Evolutionary conservation across 2,329 filamentous ascomycete genomes (phyloP).

Genomic region (Fusarium neocosmosporiellum): DNA sequence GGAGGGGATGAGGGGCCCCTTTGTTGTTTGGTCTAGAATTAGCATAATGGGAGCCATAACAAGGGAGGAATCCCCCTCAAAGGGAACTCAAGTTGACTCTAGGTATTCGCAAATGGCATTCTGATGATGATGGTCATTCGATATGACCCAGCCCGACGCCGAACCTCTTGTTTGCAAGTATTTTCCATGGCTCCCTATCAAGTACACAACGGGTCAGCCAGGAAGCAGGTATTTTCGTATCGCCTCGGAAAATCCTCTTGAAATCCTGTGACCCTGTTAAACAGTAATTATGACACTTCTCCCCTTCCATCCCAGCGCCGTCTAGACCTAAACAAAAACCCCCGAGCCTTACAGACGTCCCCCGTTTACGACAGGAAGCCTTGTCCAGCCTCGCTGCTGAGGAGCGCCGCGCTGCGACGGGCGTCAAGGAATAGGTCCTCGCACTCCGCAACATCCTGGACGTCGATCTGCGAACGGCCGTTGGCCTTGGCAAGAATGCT

Average conservation of each 20-base stretch:
- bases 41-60: constrained; percentile 27
- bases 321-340: constrained; percentile 26
- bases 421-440: constrained; percentile 88
- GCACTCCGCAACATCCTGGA: constrained; percentile 82
- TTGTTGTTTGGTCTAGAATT: constrained; percentile 33
- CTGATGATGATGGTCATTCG: constrained; percentile 33
- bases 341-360: constrained; percentile 3
- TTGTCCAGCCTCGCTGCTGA: constrained; percentile 70
- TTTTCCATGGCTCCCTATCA: constrained; percentile 40
- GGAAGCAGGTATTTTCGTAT: constrained; percentile 33
- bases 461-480: constrained; percentile 79
- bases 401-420: constrained; percentile 78
- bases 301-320: constrained; percentile 35
- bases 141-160: constrained; percentile 42
- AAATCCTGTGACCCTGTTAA: constrained; percentile 33
- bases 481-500: constrained; percentile 90
- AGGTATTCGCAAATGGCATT: constrained; percentile 29
- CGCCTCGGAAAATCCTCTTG: constrained; percentile 22
- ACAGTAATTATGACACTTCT: constrained; percentile 46
- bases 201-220: constrained; percentile 35
- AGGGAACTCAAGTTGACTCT: background rate
- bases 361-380: constrained; percentile 70
- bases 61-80: constrained; percentile 27
- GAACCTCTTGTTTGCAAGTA: constrained; percentile 34
- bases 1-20: constrained; percentile 17